Conservation (phyloP, 305 asterid species). For the Fraxinus dipetala region DNA sequence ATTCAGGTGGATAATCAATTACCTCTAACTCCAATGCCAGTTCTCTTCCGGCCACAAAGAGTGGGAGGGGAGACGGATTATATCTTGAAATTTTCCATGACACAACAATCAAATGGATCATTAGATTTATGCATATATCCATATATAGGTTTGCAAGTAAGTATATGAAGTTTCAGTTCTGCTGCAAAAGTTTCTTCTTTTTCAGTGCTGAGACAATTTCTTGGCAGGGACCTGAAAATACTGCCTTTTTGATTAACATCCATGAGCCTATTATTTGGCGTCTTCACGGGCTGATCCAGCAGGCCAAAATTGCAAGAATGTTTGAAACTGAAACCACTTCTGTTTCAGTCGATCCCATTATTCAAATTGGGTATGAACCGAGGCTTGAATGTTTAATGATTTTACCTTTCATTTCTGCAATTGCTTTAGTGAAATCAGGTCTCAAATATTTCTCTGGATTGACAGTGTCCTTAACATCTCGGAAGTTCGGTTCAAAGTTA, state of each 20-base stretch:
- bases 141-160: conserved; percentile 92
- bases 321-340: conserved; percentile 65
- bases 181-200: conserved; percentile 23
- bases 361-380: conserved; percentile 75
- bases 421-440: conserved; percentile 21
- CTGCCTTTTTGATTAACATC: conserved; percentile 85
- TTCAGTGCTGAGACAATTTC: conserved; percentile 28
- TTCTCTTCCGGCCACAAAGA: conserved; percentile 91
- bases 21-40: conserved; percentile 98
- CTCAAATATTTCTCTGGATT: conserved; percentile 27
- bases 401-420: conserved; percentile 19
- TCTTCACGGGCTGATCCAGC: conserved; percentile 88
- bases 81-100: conserved; percentile 83
- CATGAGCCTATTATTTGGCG: conserved; percentile 99
- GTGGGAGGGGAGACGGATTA: conserved; percentile 78
- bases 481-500: conserved; percentile 89
- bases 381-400: conserved; percentile 20
- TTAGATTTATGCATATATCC: conserved; percentile 88
- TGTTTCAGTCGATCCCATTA: conserved; percentile 94
- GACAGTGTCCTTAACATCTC: conserved; percentile 91
- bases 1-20: conserved; percentile 95
- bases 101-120: conserved; percentile 95
- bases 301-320: conserved; percentile 63
- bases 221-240: conserved; percentile 87
- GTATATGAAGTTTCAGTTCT: conserved; percentile 27